Conservation (phyloP, 768 basidiomycete genomes). For the Fistulinella prunicolor region DNA sequence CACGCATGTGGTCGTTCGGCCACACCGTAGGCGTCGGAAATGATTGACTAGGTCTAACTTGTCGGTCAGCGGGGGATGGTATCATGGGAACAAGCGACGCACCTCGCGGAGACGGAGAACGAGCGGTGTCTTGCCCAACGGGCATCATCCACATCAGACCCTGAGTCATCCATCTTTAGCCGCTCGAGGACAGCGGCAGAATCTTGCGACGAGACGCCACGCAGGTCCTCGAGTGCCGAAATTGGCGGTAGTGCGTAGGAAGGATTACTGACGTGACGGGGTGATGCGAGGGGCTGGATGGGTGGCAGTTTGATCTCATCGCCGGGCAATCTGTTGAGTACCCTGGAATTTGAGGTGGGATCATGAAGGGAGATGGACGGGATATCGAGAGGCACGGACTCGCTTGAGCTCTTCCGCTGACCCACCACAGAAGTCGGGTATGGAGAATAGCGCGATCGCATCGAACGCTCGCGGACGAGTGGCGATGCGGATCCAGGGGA, state of each 20-base stretch:
- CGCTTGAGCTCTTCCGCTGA: constrained; percentile 25
- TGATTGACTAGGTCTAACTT: constrained; percentile 14
- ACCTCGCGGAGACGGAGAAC: constrained; percentile 40
- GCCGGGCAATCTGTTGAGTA: constrained; percentile 23
- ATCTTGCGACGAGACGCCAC: constrained; percentile 50
- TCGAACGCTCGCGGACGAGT: constrained; percentile 22
- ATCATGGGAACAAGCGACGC: not conserved
- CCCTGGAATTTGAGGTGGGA: constrained; percentile 24
- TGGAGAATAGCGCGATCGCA: constrained; percentile 41
- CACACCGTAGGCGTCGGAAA: constrained; percentile 24
- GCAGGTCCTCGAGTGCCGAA: constrained; percentile 62
- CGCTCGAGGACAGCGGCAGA: constrained; percentile 66
- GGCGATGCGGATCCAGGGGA: constrained; percentile 28
- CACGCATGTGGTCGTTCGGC: constrained; percentile 21
- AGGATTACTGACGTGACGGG: constrained; percentile 30
- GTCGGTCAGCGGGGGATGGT: not conserved
- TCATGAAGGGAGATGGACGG: constrained; percentile 36
- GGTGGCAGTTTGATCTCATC: constrained; percentile 42
- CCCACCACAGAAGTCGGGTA: constrained; percentile 36
- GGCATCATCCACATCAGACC: constrained; percentile 16
- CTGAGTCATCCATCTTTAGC: constrained; percentile 52
- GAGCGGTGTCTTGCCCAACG: constrained; percentile 45
- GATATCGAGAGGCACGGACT: constrained; percentile 34
- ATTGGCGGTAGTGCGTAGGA: constrained; percentile 65
- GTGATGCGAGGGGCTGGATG: constrained; percentile 35